Base-by-base conservation (phyloP, 2,329 filamentous ascomycete genomes). In the Lasiodiplodia sp. region DNA sequence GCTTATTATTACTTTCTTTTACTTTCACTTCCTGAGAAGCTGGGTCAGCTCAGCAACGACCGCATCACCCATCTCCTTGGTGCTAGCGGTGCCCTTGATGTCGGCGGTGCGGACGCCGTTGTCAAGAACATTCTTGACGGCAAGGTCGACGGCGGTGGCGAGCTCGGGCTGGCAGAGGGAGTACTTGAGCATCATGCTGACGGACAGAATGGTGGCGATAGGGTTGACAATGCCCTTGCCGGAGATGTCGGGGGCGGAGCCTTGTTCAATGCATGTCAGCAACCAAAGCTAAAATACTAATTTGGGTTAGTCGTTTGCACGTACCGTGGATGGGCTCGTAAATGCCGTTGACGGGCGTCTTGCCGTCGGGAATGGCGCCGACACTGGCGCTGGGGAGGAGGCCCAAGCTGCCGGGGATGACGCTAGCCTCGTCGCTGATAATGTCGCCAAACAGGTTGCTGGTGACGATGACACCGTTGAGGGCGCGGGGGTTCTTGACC, bases 361-460 rank as follows among this genome's bases (percentile, higher is more conserved):
- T 92, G 67, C 92, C 92, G 79, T 96, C 93, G 0, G 95, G 95
- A 70, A 97, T 89, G 51, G 92, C 93, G 72, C 90, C 92, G 78
- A 98, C 83, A 81, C 91, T 96, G 14, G 95, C 95, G 79, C 91
- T 95, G 31, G 95, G 95, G 73, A 97, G 83, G 72, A 98, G 84
- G 37, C 96, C 95, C 74, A 98, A 88, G 75, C 90, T 94, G 18
- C 95, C 95, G 3, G 95, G 93, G 74, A 98, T 98, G 63, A 97
- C 94, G 75, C 91, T 94, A 4, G 95, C 94, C 86, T 98, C 95
- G 78, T 98, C 95, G 77, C 88, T 92, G 77, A 99, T 94, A 78
- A 98, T 98, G 81, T 98, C 95, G 71, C 95, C 96, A 79, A 97
- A 97, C 73, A 98, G 79, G 81, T 98, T 99, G 85, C 91, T 94